Percentiles rank a stretch among this genome's conserved stretches.
Evolutionary conservation across 1,284 basidiomycete species (phyloP).

Genomic region (Microbotryomycetes sp.): DNA sequence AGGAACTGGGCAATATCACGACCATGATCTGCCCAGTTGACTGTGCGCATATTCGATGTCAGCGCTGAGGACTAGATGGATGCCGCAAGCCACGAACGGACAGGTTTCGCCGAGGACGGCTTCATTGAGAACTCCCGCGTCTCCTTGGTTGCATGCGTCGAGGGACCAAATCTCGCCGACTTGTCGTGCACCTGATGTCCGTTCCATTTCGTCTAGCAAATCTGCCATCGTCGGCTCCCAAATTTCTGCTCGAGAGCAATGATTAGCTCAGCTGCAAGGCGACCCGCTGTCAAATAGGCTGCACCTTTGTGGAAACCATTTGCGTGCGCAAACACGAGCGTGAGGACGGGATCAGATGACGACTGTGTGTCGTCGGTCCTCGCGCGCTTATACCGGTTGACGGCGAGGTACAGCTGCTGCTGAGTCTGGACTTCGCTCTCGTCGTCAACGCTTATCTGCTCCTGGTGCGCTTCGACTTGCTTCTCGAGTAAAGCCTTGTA

Average conservation of each 20-base stretch:
- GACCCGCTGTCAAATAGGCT: not conserved
- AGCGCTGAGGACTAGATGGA: not conserved
- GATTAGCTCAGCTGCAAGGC: not conserved
- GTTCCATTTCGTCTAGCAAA: conserved; percentile 40
- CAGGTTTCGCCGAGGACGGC: conserved; percentile 51
- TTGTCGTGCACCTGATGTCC: conserved; percentile 7
- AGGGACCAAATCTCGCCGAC: conserved; percentile 73
- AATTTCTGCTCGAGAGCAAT: conserved; percentile 43
- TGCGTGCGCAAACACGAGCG: conserved; percentile 65
- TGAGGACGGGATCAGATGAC: conserved; percentile 43
- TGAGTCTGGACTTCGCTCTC: conserved; percentile 6
- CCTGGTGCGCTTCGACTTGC: conserved; percentile 12
- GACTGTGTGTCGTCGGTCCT: not conserved
- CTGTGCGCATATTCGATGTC: conserved; percentile 40
- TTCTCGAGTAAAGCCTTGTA: conserved; percentile 4
- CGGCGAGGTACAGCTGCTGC: conserved; percentile 22
- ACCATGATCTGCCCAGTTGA: conserved; percentile 60
- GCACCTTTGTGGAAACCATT: conserved; percentile 72
- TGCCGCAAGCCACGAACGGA: conserved; percentile 39
- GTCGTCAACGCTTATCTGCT: conserved; percentile 1
- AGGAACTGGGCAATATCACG: conserved; percentile 69
- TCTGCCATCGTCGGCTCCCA: conserved; percentile 58
- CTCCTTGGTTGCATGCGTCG: conserved; percentile 70
- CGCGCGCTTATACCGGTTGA: conserved; percentile 17
- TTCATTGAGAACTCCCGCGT: conserved; percentile 60